Evolutionary conservation across 2,329 filamentous ascomycete genomes (phyloP), one percentile per base, ranked within the genome.

Genomic region (Fusarium foetens): DNA sequence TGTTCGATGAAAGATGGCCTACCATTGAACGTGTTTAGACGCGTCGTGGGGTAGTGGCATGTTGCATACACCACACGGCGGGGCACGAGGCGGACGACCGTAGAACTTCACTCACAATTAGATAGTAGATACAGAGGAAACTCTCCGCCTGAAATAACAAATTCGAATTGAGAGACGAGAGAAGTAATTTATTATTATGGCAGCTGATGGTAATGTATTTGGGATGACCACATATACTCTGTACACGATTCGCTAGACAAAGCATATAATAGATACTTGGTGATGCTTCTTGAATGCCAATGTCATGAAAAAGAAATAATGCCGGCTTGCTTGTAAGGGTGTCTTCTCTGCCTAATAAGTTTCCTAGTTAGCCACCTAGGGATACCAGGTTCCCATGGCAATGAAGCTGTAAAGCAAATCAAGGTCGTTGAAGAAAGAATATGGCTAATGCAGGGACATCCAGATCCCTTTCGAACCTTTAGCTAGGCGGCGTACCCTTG

Each of bases 11-110:
- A 57, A 43, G 61, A 51, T 9, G 13, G 38, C 25, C 31, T 31
- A n/a, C 17, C 19, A 49, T 52, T 55, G 59, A 57, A 53, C 57
- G 69, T 71, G 57, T 49, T 59, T 35, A 13, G 63, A 71, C 66
- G 72, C 72, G 72, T 73, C 67, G 72, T 55, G 66, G 72, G 72
- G 72, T n/a, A 61, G 29, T 58, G 41, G 46, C 46, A 39, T 21
- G 38, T 45, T n/a, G 29, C 36, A n/a, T n/a, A n/a, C n/a, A 35
- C 13, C 23, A 36, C 16, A 63, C 57, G 66, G 70, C 46, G 70
- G 66, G 70, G 66, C 51, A 43, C 46, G 27, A 23, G 25, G 23
- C 31, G 45, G 35, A 42, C 21, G 21, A 17, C 19, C 11, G 13
- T 31, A 51, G 16, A 52, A 25, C 19, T 27, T 41, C 39, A 36